These are phyloP conservation scores for Chaetomium sp. DNA, from an alignment of 2,329 filamentous ascomycete species.

Conservation along the genomic window DNA sequence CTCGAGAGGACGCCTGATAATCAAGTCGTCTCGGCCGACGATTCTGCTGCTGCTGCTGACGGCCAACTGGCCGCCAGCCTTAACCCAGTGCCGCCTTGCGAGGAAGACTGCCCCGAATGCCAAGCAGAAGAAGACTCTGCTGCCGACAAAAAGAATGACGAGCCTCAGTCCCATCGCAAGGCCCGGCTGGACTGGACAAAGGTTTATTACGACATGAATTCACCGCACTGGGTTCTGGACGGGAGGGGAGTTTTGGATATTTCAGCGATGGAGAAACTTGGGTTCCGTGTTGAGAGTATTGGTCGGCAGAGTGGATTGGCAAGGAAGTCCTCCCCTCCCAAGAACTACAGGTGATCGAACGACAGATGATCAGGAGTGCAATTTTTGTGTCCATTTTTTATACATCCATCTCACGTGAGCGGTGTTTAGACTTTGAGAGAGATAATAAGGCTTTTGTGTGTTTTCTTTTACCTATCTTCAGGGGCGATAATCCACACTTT, in stretches of 20 bases:
- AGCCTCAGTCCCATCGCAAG: not conserved
- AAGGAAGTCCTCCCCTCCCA: not conserved
- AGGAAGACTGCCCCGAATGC: conserved; percentile 1
- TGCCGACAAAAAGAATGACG: not conserved
- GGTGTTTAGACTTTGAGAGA: not conserved
- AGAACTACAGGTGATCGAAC: not conserved
- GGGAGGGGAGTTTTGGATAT: conserved; percentile 3
- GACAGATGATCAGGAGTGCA: not conserved
- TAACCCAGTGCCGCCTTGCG: not conserved
- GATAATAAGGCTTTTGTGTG: not conserved
- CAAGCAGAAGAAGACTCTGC: not conserved
- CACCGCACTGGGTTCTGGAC: not conserved
- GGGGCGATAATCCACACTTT: not conserved
- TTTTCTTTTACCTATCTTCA: not conserved
- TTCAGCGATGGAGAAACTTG: conserved; percentile 1
- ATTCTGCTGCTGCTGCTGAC: not conserved
- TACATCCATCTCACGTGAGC: not conserved
- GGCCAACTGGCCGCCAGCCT: not conserved
- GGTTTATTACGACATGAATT: conserved; percentile 1
- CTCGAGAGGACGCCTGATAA: not conserved
- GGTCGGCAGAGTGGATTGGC: not conserved
- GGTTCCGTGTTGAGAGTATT: conserved; percentile 4
- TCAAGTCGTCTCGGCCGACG: not conserved
- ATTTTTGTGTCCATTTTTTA: not conserved
- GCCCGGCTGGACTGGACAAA: not conserved